Evolutionary conservation across 805 yeast species (phyloP).

Genomic region (Candida xyloterini): DNA sequence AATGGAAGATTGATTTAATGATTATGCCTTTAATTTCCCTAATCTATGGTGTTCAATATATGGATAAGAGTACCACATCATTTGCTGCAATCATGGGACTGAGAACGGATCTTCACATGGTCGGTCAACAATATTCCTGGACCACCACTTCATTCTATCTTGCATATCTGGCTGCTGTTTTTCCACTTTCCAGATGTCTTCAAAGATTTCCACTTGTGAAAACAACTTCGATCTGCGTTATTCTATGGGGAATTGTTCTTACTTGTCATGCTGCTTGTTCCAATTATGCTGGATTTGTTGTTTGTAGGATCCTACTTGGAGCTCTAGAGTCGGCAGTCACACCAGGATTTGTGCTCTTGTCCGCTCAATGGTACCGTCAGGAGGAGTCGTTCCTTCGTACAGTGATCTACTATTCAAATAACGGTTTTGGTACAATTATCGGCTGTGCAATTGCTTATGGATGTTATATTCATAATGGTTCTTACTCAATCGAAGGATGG

Average conservation of each 20-base stretch:
- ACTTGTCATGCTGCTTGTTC: slow-evolving; percentile 42
- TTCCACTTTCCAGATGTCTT: slow-evolving; percentile 38
- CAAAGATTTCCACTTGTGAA: slow-evolving; percentile 42
- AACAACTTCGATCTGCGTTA: slow-evolving; percentile 34
- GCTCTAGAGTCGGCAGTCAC: slow-evolving; percentile 49
- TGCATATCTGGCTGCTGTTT: slow-evolving; percentile 44
- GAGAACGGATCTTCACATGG: slow-evolving; percentile 43
- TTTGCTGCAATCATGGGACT: slow-evolving; percentile 44
- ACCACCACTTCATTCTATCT: slow-evolving; percentile 50
- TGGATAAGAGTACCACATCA: slow-evolving; percentile 21
- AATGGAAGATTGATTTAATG: slow-evolving; percentile 20
- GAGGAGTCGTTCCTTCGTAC: slow-evolving; percentile 43
- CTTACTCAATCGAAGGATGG: slow-evolving; percentile 42
- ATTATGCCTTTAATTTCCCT: slow-evolving; percentile 23
- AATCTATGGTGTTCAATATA: slow-evolving; percentile 18
- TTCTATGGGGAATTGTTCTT: slow-evolving; percentile 42
- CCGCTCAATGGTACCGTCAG: slow-evolving; percentile 52
- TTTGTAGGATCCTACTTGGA: slow-evolving; percentile 46
- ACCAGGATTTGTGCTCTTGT: slow-evolving; percentile 51
- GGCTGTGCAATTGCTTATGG: slow-evolving; percentile 3
- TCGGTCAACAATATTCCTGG: slow-evolving; percentile 45
- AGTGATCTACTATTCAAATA: slow-evolving; percentile 23
- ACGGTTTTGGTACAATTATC: slow-evolving; percentile 32
- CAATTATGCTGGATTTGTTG: slow-evolving; percentile 42
- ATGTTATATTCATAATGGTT: not conserved